Evolutionary conservation across 805 yeast species (phyloP).

Genomic region (Zygosaccharomyces lentus): DNA sequence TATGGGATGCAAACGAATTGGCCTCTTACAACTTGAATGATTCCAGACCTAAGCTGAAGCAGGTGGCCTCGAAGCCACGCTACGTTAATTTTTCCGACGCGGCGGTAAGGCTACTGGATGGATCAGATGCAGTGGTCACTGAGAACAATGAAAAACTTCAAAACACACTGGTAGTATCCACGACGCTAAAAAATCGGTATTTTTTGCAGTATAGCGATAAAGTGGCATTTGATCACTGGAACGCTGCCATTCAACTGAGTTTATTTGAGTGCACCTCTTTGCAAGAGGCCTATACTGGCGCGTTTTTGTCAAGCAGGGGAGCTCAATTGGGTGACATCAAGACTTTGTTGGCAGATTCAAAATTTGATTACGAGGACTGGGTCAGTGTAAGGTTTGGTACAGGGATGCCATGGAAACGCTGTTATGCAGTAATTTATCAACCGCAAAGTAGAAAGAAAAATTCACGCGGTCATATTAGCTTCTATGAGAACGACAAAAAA

Average conservation of each 20-base stretch:
- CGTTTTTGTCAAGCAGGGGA: conserved; percentile 87
- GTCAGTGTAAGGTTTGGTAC: conserved; percentile 90
- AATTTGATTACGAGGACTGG: conserved; percentile 90
- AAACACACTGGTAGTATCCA: conserved; percentile 82
- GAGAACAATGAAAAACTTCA: conserved; percentile 46
- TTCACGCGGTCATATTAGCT: conserved; percentile 61
- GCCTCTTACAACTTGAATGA: conserved; percentile 44
- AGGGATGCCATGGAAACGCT: conserved; percentile 97
- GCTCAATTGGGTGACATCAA: conserved; percentile 80
- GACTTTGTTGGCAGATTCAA: conserved; percentile 77
- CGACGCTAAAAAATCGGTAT: conserved; percentile 86
- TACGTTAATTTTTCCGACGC: conserved; percentile 92
- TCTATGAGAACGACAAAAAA: conserved; percentile 77
- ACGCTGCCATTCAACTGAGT: conserved; percentile 74
- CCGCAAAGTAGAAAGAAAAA: conserved; percentile 43
- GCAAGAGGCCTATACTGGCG: conserved; percentile 97
- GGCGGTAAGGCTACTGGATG: conserved; percentile 65
- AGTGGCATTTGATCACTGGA: conserved; percentile 70
- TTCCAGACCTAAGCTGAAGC: conserved; percentile 41
- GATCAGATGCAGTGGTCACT: conserved; percentile 59
- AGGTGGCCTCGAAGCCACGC: conserved; percentile 68
- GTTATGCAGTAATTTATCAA: conserved; percentile 85
- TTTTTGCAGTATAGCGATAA: conserved; percentile 70
- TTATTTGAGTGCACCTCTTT: conserved; percentile 74
- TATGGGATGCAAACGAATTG: conserved; percentile 78